These are phyloP conservation scores for Euclidium syriacum DNA, from an alignment of 345 rosid genomes.

Conservation along the genomic window DNA sequence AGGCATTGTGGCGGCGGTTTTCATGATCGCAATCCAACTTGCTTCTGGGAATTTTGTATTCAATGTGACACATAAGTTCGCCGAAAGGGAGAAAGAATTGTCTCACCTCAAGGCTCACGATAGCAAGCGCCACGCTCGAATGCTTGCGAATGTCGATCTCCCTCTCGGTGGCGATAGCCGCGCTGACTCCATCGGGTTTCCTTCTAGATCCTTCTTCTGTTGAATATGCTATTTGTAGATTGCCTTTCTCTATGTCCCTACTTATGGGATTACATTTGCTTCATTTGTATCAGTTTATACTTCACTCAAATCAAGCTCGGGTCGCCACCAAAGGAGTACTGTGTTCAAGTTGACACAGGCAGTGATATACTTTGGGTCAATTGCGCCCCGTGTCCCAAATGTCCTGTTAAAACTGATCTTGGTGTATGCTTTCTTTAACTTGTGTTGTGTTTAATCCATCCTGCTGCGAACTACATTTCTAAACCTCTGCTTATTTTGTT, in stretches of 20 bases:
- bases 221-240: background rate
- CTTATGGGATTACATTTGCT: slow-evolving; percentile 17
- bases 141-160: slow-evolving; percentile 54
- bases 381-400: slow-evolving; percentile 62
- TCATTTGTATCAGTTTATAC: slow-evolving; percentile 52
- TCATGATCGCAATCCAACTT: slow-evolving; percentile 28
- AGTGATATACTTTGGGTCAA: slow-evolving; percentile 97
- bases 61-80: slow-evolving; percentile 60
- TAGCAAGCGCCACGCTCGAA: slow-evolving; percentile 59
- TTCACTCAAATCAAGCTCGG: slow-evolving; percentile 75
- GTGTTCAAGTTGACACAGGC: slow-evolving; percentile 95
- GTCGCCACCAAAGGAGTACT: slow-evolving; percentile 63
- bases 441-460: background rate
- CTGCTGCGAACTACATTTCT: background rate
- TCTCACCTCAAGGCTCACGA: slow-evolving; percentile 66
- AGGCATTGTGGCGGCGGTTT: slow-evolving; percentile 8
- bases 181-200: slow-evolving; percentile 59
- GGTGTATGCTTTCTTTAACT: slow-evolving; percentile 51
- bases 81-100: slow-evolving; percentile 40
- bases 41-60: slow-evolving; percentile 44
- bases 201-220: slow-evolving; percentile 8
- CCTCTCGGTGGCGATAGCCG: slow-evolving; percentile 85
- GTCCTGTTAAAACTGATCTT: slow-evolving; percentile 75
- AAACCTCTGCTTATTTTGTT: background rate
- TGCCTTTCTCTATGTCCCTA: background rate